phyloP scores from a whole-genome alignment of 345 rosid species.

The Lumnitzera littorea region DNA sequence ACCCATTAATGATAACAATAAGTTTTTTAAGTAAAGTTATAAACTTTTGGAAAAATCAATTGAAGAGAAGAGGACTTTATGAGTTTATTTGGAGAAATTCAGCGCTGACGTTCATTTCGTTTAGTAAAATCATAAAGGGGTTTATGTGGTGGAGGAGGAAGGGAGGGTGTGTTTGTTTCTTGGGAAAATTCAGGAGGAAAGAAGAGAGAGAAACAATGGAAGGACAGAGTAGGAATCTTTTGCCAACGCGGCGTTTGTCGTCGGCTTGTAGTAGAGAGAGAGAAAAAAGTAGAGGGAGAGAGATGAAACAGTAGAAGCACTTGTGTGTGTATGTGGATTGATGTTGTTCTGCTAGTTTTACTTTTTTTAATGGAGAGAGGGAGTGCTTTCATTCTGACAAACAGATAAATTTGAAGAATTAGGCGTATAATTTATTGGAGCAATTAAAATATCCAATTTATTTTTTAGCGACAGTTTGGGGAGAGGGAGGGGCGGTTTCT shows the following conservation, averaged over 20 bases:
- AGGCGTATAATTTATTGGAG: too few relatives aligned
- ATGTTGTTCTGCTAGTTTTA: not conserved
- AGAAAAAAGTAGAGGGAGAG: not conserved
- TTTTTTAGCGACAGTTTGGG: too few relatives aligned
- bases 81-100: too few relatives aligned
- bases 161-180: conserved; percentile 7
- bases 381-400: too few relatives aligned
- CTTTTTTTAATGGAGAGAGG: too few relatives aligned
- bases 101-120: too few relatives aligned
- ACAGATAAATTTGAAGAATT: too few relatives aligned
- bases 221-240: conserved; percentile 36
- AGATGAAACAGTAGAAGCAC: not conserved
- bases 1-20: conserved; percentile 38
- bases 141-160: not conserved
- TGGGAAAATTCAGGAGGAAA: conserved; percentile 7
- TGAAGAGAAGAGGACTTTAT: not conserved
- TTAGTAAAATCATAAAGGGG: too few relatives aligned
- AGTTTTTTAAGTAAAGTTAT: too few relatives aligned
- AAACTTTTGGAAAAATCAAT: not conserved
- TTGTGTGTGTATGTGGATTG: not conserved
- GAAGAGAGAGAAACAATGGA: not conserved
- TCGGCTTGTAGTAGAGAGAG: conserved; percentile 36
- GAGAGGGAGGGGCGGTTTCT: too few relatives aligned
- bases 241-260: conserved; percentile 71
- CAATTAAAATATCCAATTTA: too few relatives aligned